Evolutionary conservation across 2,329 filamentous ascomycete genomes (phyloP), one percentile per base, ranked within the genome.

Genomic region (Monosporascus cannonballus): DNA sequence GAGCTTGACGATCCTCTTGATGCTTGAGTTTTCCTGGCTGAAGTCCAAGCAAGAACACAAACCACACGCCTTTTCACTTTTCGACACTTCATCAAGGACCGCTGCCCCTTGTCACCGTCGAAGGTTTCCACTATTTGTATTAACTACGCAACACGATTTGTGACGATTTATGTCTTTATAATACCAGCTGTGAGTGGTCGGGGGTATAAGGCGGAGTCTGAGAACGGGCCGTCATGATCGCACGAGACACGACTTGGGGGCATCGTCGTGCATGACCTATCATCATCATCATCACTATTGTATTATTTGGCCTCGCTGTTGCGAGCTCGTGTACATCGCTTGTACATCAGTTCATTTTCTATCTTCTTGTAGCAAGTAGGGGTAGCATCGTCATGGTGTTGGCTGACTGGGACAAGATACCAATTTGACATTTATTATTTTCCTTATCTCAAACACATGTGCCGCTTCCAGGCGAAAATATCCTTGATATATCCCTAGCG

Each of bases 21-120:
- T 34, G 30, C 62, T 61, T 3, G 64, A 67, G 39, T 59, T 58
- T 61, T 30, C 38, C 41, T 45, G 34, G 53, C 37, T 38, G 36
- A 38, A 47, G 15, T 18, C 34, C 24, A 37, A 52, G 25, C 45
- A 47, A 15, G 14, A 38, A 39, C 15, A 36, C 3, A 39, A 50
- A 24, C 30, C 14, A 14, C 30, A 14, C 14, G 4, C 30, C 11
- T 34, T 14, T 11, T 14, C 30, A 34, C 30, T 14, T 14, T 34
- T 34, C 30, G 9, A 2, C 11, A 14, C 30, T 34, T 34, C 30
- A 34, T 14, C 11, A 34, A 34, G 30, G 30, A 14, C 30, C 30
- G 30, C 30, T 14, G 11, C 30, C 11, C 11, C 9, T 14, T 14
- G 30, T 14, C 11, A 11, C 11, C 30, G 30, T 2, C 30, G 14